A percentile compares a stretch with the other conserved stretches of the same genome.
Conservation (phyloP, 352 stramenopile species). For the Phytopythium chamaehyphon region DNA sequence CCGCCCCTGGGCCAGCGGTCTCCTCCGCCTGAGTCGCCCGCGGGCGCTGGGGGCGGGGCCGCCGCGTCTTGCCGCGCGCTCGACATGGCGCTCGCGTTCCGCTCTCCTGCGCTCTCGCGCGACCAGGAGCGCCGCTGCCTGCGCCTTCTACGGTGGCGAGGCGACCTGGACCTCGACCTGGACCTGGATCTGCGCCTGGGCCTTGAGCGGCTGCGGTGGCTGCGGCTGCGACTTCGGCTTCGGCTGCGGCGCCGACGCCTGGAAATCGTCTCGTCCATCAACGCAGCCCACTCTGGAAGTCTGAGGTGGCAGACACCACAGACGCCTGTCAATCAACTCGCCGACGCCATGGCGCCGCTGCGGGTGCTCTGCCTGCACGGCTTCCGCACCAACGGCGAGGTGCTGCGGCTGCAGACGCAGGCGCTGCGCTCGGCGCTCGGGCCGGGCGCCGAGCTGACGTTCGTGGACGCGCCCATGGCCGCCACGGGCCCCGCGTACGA, state of each 20-base stretch:
- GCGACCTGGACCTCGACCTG: conserved; percentile 1
- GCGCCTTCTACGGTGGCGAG: too few species aligned
- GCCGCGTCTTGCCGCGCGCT: too few species aligned
- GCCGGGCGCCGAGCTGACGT: conserved; percentile 53
- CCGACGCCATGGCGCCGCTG: conserved; percentile 27
- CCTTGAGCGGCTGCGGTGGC: conserved; percentile 2
- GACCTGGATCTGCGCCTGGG: conserved; percentile 2
- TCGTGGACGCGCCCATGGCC: conserved; percentile 56
- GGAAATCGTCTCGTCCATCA: too few species aligned
- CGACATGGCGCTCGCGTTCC: too few species aligned
- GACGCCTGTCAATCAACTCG: too few species aligned
- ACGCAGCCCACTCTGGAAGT: neutral
- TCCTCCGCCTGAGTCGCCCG: too few species aligned
- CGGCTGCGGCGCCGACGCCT: conserved; percentile 1
- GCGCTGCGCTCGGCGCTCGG: conserved; percentile 54
- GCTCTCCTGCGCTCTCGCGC: too few species aligned
- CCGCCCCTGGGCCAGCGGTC: too few species aligned
- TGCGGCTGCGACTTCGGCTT: conserved; percentile 5
- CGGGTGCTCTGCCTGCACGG: conserved; percentile 78
- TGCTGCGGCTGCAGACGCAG: conserved; percentile 55
- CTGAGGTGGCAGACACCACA: too few species aligned
- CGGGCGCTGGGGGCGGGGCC: too few species aligned
- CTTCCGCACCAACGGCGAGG: conserved; percentile 67
- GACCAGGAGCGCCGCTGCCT: too few species aligned
- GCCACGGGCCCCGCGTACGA: conserved; percentile 55